Evolutionary conservation across 805 yeast species (phyloP), one percentile per base, ranked within the genome.

Genomic region (Teunomyces panamensis): DNA sequence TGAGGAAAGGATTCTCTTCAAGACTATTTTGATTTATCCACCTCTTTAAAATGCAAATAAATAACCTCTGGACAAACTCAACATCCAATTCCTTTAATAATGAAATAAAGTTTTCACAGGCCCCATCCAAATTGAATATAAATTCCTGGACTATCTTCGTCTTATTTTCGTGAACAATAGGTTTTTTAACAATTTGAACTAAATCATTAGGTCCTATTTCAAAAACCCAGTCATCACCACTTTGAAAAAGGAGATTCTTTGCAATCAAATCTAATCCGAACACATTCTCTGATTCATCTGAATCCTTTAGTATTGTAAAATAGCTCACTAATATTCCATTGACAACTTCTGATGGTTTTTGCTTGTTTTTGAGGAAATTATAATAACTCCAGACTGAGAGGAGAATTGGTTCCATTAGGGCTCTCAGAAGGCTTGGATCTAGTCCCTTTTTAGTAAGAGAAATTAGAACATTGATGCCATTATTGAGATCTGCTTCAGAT

Each of bases 381-480:
- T 67, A 60, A 51, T 76, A 80, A 4, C 73, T 62, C 85, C 85
- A 81, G 54, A 68, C 17, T 53, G 68, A 41, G 48, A 56, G 26
- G 1, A 71, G 10, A 17, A 73, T 60, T 1, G 76, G 76, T 17
- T 56, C 51, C 37, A 73, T 53, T 1, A 66, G 35, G 8, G 54
- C 56, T 27, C 36, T 36, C 26, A 62, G 47, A 9, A 73, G 54
- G 3, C 64, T 69, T 0, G 56, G 43, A 3, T 60, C 48, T 5
- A 68, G 49, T 5, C 64, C 59, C 39, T 65, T 62, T 55, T 81
- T 81, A 0, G 84, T 67, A 8, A 88, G 55, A 0, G 92, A 82
- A 0, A 85, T 62, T n/a, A 85, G 54, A 0, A 85, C 88, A 60
- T 85, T 85, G 17, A 87, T 69, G 4, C 73, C 69, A 60, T 85